These are phyloP conservation scores for Dictyostelium purpureum DNA, from an alignment of 78 protist species.

Conservation along the genomic window DNA sequence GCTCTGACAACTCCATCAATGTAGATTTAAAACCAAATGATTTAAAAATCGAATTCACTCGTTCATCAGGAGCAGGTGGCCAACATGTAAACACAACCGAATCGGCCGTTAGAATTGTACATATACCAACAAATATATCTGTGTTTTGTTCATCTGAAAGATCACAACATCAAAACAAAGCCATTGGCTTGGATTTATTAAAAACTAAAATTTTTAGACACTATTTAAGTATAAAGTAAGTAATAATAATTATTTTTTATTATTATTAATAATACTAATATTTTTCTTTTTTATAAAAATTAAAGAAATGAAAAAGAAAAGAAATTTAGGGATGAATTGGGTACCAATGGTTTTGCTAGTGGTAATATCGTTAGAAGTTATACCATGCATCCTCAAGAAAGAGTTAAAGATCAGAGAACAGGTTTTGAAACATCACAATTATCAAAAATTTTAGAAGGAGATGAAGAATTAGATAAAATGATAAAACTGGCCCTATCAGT, in stretches of 20 bases:
- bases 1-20: background rate
- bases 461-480: conserved; percentile 45
- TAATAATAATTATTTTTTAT: background rate
- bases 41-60: conserved; percentile 66
- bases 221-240: conserved; percentile 43
- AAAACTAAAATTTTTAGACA: conserved; percentile 21
- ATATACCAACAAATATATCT: conserved; percentile 92
- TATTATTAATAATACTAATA: background rate
- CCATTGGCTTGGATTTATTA: conserved; percentile 29
- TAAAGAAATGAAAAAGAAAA: conserved; percentile 15
- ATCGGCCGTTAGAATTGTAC: conserved; percentile 91
- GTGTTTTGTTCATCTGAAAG: conserved; percentile 43
- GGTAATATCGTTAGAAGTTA: conserved; percentile 29
- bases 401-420: conserved; percentile 71
- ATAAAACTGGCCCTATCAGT: conserved; percentile 46
- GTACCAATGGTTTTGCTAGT: conserved; percentile 45
- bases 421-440: conserved; percentile 10
- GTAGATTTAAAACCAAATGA: conserved; percentile 32
- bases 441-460: conserved; percentile 41
- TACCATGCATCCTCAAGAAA: conserved; percentile 52
- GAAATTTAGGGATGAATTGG: conserved; percentile 28
- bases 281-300: background rate
- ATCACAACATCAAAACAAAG: conserved; percentile 75
- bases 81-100: conserved; percentile 95
- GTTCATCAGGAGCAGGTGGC: conserved; percentile 94